Evolutionary conservation across 139 green algal species (phyloP).

Genomic region (Coelastrella sp.): DNA sequence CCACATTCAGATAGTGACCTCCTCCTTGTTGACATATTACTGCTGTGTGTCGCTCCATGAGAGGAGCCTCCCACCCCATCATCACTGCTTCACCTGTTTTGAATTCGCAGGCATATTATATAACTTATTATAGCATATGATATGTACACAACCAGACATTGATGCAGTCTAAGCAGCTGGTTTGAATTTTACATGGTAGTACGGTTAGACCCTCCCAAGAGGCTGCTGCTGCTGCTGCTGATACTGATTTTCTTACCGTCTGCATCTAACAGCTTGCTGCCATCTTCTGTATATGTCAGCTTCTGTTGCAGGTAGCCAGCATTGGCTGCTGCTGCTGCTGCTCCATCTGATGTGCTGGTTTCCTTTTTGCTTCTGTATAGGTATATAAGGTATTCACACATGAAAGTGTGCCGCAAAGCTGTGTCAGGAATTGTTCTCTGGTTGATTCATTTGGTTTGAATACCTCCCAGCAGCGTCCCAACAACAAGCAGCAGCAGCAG

Average conservation of each 20-base stretch:
- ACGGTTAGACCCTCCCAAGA: not conserved
- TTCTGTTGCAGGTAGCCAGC: conserved; percentile 64
- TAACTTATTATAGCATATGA: no score
- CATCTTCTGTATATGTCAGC: conserved; percentile 62
- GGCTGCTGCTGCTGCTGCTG: not conserved
- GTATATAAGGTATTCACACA: no score
- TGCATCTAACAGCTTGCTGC: conserved; percentile 81
- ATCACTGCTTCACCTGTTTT: conserved; percentile 90
- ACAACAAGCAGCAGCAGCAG: not conserved
- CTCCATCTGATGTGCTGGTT: not conserved
- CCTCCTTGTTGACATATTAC: conserved; percentile 60
- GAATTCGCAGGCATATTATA: no score
- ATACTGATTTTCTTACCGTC: conserved; percentile 57
- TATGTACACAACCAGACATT: no score
- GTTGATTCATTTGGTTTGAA: not conserved
- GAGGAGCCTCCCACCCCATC: conserved; percentile 95
- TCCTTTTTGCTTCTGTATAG: not conserved
- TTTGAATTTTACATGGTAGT: not conserved
- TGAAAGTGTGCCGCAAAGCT: no score
- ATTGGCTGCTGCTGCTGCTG: conserved; percentile 33
- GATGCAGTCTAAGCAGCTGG: no score
- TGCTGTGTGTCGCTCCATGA: conserved; percentile 94
- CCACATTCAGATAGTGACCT: conserved; percentile 94
- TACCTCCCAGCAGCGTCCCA: no score
- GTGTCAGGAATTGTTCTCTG: not conserved